phyloP scores from a whole-genome alignment of 306 rosid species.

The apple (Malus domestica) region ASM211411v1 NC_041801.1:9433001-9433500 shows the following conservation, averaged over 20 bases:
- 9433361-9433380: conserved; percentile 15
- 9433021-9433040: background rate
- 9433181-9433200: conserved; percentile 26
- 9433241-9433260: conserved; percentile 2
- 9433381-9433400: background rate
- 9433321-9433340: conserved; percentile 26
- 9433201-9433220: conserved; percentile 5
- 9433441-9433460: background rate
- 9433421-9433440: conserved; percentile 10
- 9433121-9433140: background rate
- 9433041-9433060: background rate
- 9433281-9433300: background rate
- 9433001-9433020: background rate
- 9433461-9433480: conserved; percentile 19
- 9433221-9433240: conserved; percentile 31
- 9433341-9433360: conserved; percentile 49
- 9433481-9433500: background rate
- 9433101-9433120: background rate
- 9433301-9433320: background rate
- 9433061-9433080: background rate
- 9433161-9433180: background rate
- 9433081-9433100: background rate
- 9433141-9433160: conserved; percentile 22
- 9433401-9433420: background rate
- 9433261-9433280: background rate